phyloP scores from a whole-genome alignment of 75 land plant species.

The Picea sitchensis region DNA sequence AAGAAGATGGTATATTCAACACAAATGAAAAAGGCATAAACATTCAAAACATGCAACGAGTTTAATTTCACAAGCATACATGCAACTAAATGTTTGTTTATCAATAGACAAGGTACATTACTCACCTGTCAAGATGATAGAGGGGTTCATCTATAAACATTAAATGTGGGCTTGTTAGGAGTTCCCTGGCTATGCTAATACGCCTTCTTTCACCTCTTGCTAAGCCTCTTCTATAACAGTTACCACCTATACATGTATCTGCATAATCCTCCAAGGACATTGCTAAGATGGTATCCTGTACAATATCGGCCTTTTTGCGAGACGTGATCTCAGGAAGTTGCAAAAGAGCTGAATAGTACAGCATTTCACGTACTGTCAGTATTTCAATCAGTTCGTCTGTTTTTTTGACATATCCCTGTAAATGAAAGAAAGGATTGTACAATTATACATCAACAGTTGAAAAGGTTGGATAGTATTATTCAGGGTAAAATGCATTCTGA shows the following conservation, averaged over 20 bases:
- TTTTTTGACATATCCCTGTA: conserved; percentile 70
- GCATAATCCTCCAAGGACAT: conserved; percentile 83
- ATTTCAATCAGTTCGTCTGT: conserved; percentile 66
- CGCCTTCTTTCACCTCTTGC: conserved; percentile 71
- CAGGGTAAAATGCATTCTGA: not conserved
- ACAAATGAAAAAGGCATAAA: not conserved
- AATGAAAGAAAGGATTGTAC: not conserved
- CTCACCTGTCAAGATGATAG: conserved; percentile 26
- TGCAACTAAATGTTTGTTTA: conserved; percentile 70
- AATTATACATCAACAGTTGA: not conserved
- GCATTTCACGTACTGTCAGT: conserved; percentile 72
- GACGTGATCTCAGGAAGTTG: conserved; percentile 58
- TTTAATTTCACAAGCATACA: conserved; percentile 40
- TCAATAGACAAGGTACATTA: conserved; percentile 64
- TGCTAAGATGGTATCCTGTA: conserved; percentile 65
- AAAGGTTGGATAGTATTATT: not conserved
- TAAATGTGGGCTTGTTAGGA: conserved; percentile 66
- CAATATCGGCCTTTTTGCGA: conserved; percentile 39
- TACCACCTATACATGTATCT: conserved; percentile 65
- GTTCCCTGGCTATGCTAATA: conserved; percentile 74
- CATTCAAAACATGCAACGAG: not conserved
- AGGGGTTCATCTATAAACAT: conserved; percentile 30
- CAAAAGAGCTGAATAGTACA: conserved; percentile 72
- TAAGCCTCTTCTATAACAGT: conserved; percentile 59
- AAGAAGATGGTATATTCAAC: not conserved